Conservation (phyloP, 257 asterid genomes). For the Echium plantagineum region DNA sequence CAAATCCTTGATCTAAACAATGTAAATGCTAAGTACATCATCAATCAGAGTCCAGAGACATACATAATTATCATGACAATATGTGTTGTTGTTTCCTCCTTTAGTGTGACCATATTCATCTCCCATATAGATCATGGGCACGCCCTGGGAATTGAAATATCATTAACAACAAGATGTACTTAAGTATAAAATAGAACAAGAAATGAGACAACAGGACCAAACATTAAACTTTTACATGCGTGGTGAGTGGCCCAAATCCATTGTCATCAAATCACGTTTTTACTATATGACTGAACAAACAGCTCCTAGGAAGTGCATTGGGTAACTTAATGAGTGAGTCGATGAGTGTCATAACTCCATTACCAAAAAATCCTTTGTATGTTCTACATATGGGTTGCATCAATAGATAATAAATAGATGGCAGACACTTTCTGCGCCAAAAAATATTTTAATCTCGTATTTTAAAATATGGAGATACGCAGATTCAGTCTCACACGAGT, state of each 20-base stretch:
- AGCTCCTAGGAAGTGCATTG: not conserved
- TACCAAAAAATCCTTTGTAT: not conserved
- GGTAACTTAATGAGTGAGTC: too few relatives aligned
- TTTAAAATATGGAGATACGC: not conserved
- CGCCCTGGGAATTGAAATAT: constrained; percentile 47
- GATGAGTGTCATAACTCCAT: not conserved
- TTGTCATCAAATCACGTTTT: not conserved
- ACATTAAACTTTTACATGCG: not conserved
- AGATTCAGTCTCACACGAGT: not conserved
- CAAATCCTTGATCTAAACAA: not conserved
- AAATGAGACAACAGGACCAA: not conserved
- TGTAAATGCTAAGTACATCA: not conserved
- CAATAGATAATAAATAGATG: not conserved
- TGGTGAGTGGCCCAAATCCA: too few relatives aligned
- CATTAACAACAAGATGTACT: not conserved
- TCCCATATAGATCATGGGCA: constrained; percentile 94
- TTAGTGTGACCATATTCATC: constrained; percentile 97
- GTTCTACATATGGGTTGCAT: not conserved
- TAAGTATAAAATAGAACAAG: not conserved
- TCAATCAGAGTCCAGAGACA: constrained; percentile 7
- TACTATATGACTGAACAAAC: not conserved
- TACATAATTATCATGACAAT: constrained; percentile 92
- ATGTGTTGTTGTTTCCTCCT: constrained; percentile 96
- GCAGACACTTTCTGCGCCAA: not conserved
- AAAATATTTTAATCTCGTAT: too few relatives aligned